These are phyloP conservation scores for Rasamsonia emersonii DNA, from an alignment of 2,329 filamentous ascomycete genomes.

Conservation along the genomic window DNA sequence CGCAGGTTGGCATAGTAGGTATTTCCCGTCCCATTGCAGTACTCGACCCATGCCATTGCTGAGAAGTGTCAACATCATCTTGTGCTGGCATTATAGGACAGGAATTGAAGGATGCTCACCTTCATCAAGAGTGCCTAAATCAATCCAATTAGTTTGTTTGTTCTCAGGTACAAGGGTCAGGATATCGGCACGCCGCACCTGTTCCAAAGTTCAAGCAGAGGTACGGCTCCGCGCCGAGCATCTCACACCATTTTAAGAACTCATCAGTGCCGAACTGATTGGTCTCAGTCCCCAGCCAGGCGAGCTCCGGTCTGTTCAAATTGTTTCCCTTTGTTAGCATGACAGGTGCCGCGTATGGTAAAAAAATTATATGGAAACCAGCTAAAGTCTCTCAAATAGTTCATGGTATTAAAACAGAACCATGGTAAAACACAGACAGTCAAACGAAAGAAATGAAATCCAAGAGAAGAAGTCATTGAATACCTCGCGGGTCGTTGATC, in stretches of 20 bases:
- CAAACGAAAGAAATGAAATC: too few relatives aligned
- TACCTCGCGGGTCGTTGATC: conserved; percentile 56
- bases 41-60: conserved; percentile 72
- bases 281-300: conserved; percentile 67
- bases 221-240: conserved; percentile 68
- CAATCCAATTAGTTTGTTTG: not conserved
- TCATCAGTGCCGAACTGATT: conserved; percentile 81
- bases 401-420: too few relatives aligned
- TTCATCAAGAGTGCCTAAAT: conserved; percentile 40
- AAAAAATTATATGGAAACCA: too few relatives aligned
- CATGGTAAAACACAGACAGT: too few relatives aligned
- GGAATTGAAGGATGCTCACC: conserved; percentile 21
- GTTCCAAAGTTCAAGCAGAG: conserved; percentile 76
- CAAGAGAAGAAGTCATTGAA: conserved; percentile 2
- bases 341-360: not conserved
- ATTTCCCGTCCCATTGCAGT: conserved; percentile 70
- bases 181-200: too few relatives aligned
- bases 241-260: conserved; percentile 72
- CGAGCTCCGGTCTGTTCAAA: conserved; percentile 57
- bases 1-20: conserved; percentile 77
- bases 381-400: too few relatives aligned
- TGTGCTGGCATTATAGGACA: too few relatives aligned
- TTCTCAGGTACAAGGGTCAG: conserved; percentile 14
- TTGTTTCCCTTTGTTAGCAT: not conserved
- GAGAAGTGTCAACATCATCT: conserved; percentile 4